Evolutionary conservation across 345 rosid species (phyloP), one percentile per base, ranked within the genome.

Genomic region (Hypericum perforatum): DNA sequence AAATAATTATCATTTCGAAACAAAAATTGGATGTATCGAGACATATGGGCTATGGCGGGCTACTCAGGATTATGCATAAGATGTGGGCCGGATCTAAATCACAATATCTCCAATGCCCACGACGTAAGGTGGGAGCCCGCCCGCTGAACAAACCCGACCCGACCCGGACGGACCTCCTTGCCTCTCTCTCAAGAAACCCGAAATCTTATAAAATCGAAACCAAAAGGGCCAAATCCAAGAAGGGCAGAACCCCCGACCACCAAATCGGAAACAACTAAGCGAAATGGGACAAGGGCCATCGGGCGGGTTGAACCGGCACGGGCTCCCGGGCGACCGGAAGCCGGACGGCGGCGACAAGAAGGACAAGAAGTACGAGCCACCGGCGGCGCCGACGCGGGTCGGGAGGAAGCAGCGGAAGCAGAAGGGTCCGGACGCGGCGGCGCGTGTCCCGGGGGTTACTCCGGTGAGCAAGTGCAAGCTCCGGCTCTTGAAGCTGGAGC

Each of bases 351-450:
- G 81, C 9, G 87, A 84, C 49, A 94, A 86, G 77, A 94, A 94
- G 62, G 97, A 86, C 39, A 85, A 89, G 76, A 94, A 89, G 70
- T 89, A 80, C 57, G 94, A 89, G 67, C 95, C 91, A 11, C 82
- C 95, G 4, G 95, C 94, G 0, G 91, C 97, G 6, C 98, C 97
- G 0, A 70, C 89, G 5, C 84, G 97, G 3, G 97, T 85, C 5
- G 95, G 97, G 11, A 75, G 94, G 41, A 89, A 89, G 67, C 95
- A 85, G 56, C 76, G 97, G 39, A 82, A 76, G 53, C 95, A 86
- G 70, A 94, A 89, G 65, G 99, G 97, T 0, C 74, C 94, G 0
- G 95, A 86, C 64, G 95, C 95, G 16, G 99, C 95, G 8, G 94
- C 97, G 13, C 67, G 99, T 43, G 70, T 89, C 9, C 95, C 94